A percentile compares a stretch with the other conserved stretches of the same genome.
Evolutionary conservation across 2,329 filamentous ascomycete genomes (phyloP).

Genomic region (Pochonia chlamydosporia): DNA sequence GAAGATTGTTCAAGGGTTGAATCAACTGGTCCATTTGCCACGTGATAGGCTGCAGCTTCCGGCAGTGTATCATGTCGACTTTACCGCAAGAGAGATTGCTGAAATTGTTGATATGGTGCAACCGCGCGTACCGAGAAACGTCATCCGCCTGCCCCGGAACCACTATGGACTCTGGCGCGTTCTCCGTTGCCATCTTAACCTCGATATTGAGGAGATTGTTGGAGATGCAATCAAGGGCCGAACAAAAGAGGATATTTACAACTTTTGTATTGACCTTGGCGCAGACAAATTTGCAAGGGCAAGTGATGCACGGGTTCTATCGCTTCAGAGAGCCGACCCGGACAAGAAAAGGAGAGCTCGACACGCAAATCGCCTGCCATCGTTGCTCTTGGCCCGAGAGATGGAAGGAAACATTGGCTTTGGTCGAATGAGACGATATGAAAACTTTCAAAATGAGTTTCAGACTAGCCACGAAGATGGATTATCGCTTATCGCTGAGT

Average conservation of each 20-base stretch:
- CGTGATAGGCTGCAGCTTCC: constrained; percentile 7
- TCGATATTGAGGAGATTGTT: no score
- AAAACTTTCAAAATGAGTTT: constrained; percentile 41
- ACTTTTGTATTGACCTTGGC: constrained; percentile 26
- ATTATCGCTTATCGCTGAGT: constrained; percentile 45
- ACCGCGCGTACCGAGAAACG: constrained; percentile 11
- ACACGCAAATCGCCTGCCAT: constrained; percentile 24
- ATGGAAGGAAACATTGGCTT: constrained; percentile 39
- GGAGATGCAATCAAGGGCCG: constrained; percentile 17
- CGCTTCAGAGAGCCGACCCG: constrained; percentile 13
- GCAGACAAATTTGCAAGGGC: constrained; percentile 14
- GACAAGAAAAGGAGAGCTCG: constrained; percentile 7
- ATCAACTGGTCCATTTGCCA: constrained; percentile 3
- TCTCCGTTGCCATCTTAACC: no score
- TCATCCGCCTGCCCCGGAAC: constrained; percentile 12
- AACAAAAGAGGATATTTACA: constrained; percentile 20
- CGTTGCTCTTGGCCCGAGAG: constrained; percentile 43
- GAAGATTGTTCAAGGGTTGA: constrained; percentile 20
- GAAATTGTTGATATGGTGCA: constrained; percentile 18
- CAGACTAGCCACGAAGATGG: constrained; percentile 43
- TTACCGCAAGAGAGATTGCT: constrained; percentile 31
- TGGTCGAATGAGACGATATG: constrained; percentile 32
- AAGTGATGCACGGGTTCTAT: constrained; percentile 17
- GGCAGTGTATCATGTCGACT: constrained; percentile 39
- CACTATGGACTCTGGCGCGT: constrained; percentile 14